Conservation (phyloP, 208 protist species). For the Sergeia podlipaevii region DNA sequence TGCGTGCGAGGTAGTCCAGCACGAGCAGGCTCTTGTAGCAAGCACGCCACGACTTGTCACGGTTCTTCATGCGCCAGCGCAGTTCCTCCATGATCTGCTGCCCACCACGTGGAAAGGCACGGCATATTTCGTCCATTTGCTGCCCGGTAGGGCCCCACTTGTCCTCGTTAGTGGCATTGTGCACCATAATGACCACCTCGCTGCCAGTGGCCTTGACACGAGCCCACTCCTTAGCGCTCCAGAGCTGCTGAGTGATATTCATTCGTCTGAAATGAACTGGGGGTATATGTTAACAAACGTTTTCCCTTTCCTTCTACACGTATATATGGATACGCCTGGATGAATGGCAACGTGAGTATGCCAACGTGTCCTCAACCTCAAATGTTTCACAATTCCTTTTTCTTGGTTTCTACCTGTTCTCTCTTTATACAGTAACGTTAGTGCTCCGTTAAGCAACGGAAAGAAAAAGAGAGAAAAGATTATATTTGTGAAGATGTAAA, state of each 20-base stretch:
- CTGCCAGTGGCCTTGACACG: slow-evolving; percentile 72
- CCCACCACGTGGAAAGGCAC: slow-evolving; percentile 52
- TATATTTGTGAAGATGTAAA: background rate
- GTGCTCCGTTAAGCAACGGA: slow-evolving; percentile 9
- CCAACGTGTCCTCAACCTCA: background rate
- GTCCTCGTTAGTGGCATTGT: slow-evolving; percentile 85
- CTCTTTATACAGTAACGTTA: slow-evolving; percentile 1
- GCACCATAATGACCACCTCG: slow-evolving; percentile 66
- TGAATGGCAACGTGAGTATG: background rate
- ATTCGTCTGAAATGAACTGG: slow-evolving; percentile 5
- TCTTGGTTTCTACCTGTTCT: slow-evolving; percentile 2
- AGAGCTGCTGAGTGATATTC: slow-evolving; percentile 63
- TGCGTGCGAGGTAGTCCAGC: slow-evolving; percentile 82
- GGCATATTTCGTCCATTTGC: slow-evolving; percentile 86
- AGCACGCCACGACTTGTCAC: slow-evolving; percentile 77
- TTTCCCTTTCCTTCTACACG: background rate
- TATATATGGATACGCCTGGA: slow-evolving; percentile 1
- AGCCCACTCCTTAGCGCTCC: slow-evolving; percentile 72
- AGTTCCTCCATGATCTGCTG: slow-evolving; percentile 81
- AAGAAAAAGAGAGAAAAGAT: background rate
- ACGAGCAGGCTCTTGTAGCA: slow-evolving; percentile 90
- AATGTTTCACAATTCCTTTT: background rate
- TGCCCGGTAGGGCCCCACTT: slow-evolving; percentile 86
- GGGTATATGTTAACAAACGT: background rate
- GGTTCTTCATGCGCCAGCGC: slow-evolving; percentile 72